A percentile compares a stretch with the other conserved stretches of the same genome.
phyloP scores from a whole-genome alignment of 441 rosid genomes.

The Melastoma candidum region DNA sequence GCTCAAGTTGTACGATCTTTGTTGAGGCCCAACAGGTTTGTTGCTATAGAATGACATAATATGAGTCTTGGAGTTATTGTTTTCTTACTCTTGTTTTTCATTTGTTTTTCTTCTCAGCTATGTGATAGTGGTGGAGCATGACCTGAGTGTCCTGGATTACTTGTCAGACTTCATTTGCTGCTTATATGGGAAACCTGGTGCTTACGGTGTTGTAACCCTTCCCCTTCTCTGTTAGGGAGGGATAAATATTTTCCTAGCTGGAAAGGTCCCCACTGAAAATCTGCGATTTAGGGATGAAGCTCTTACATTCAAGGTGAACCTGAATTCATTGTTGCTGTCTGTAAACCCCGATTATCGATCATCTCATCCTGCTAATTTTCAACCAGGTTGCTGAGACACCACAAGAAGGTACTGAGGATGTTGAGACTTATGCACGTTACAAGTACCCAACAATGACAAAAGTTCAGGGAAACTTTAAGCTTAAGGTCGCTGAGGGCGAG shows the following conservation, averaged over 20 bases:
- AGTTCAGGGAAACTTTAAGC: slow-evolving; percentile 76
- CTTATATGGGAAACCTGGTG: slow-evolving; percentile 93
- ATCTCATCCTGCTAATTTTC: slow-evolving; percentile 4
- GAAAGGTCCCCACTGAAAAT: slow-evolving; percentile 94
- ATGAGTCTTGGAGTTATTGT: slow-evolving; percentile 1
- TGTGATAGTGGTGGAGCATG: slow-evolving; percentile 98
- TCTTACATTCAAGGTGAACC: slow-evolving; percentile 70
- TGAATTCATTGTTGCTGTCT: background rate
- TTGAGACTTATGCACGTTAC: slow-evolving; percentile 88
- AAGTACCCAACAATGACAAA: slow-evolving; percentile 82
- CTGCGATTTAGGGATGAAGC: slow-evolving; percentile 89
- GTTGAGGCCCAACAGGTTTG: slow-evolving; percentile 77
- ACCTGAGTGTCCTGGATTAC: slow-evolving; percentile 92
- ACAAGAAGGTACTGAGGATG: slow-evolving; percentile 77
- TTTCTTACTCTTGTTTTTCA: slow-evolving; percentile 1
- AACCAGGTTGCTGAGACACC: slow-evolving; percentile 94
- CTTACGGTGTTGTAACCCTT: slow-evolving; percentile 95
- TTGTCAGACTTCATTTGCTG: slow-evolving; percentile 95
- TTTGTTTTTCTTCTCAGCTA: slow-evolving; percentile 44
- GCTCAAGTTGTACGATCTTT: slow-evolving; percentile 88
- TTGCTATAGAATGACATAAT: background rate
- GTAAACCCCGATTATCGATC: background rate
- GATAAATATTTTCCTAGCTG: slow-evolving; percentile 94
- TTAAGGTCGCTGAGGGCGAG: slow-evolving; percentile 85
- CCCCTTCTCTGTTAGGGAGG: slow-evolving; percentile 91